These are phyloP conservation scores for Fusarium sp. DNA, from an alignment of 2,329 filamentous ascomycete genomes.

Conservation along the genomic window DNA sequence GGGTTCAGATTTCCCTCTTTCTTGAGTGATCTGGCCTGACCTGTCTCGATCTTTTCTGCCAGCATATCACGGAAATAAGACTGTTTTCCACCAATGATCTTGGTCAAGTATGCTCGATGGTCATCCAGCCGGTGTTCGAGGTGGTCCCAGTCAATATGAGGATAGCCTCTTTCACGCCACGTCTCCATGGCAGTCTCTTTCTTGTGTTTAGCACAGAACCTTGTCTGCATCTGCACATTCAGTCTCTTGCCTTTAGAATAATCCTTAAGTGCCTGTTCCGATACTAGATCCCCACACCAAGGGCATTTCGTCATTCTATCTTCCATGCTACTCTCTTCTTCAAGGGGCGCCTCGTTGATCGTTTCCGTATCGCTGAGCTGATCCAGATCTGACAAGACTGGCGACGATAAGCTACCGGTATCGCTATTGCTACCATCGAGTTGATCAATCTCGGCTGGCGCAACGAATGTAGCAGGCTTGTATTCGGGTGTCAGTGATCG, in stretches of 20 bases:
- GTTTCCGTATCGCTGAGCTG: constrained; percentile 15
- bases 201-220: constrained; percentile 75
- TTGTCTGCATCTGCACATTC: constrained; percentile 68
- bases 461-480: constrained; percentile 21
- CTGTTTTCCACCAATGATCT: constrained; percentile 68
- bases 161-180: constrained; percentile 71
- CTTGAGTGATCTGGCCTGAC: constrained; percentile 69
- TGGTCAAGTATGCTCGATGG: constrained; percentile 67
- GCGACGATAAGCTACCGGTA: constrained; percentile 10
- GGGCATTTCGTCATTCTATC: constrained; percentile 64
- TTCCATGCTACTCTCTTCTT: constrained; percentile 6
- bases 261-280: constrained; percentile 64
- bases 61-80: constrained; percentile 73
- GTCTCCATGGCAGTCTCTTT: constrained; percentile 62
- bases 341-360: constrained; percentile 5
- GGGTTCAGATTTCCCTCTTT: constrained; percentile 72
- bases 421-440: not conserved
- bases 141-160: constrained; percentile 75
- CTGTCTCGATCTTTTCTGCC: constrained; percentile 65
- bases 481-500: constrained; percentile 1
- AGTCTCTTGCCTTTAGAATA: constrained; percentile 63
- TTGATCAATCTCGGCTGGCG: constrained; percentile 23
- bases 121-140: constrained; percentile 69
- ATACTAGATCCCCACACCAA: constrained; percentile 73
- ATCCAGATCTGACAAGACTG: constrained; percentile 36